Conservation (phyloP, 768 basidiomycete genomes). For the Pisolithus sp. region DNA sequence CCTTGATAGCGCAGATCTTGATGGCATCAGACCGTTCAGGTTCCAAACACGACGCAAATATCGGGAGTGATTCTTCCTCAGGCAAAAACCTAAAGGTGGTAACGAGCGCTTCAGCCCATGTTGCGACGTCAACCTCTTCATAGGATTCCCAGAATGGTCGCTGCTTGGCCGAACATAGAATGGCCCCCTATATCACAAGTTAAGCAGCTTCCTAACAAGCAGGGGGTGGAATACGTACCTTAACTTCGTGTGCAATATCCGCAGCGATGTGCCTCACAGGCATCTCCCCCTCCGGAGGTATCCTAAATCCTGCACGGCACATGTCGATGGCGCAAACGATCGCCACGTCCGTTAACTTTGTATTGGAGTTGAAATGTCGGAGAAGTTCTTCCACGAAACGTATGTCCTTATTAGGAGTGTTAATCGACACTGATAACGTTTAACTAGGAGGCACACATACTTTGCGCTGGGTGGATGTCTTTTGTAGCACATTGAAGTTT, state of each 20-base stretch:
- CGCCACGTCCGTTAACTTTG: constrained; percentile 60
- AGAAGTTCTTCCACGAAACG: constrained; percentile 59
- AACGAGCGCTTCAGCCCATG: constrained; percentile 71
- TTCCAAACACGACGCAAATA: constrained; percentile 63
- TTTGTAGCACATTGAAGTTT: constrained; percentile 25
- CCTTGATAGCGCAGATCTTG: constrained; percentile 72
- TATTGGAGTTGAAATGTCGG: constrained; percentile 47
- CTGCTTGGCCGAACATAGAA: constrained; percentile 28
- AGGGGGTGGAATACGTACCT: constrained; percentile 36
- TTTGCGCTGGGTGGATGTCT: constrained; percentile 27
- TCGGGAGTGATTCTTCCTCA: constrained; percentile 47
- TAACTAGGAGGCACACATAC: constrained; percentile 13
- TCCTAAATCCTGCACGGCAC: constrained; percentile 59
- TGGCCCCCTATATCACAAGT: constrained; percentile 13
- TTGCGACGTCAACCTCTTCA: constrained; percentile 70
- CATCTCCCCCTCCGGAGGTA: constrained; percentile 48
- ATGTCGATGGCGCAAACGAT: constrained; percentile 72
- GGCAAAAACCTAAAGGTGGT: constrained; percentile 67
- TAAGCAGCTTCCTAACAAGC: constrained; percentile 17
- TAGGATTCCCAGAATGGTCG: constrained; percentile 66
- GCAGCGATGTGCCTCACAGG: constrained; percentile 59
- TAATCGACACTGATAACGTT: background rate
- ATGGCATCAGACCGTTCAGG: constrained; percentile 77
- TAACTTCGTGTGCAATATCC: constrained; percentile 77
- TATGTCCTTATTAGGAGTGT: constrained; percentile 29